Percentiles rank a stretch among this genome's conserved stretches.
Evolutionary conservation across 129 eudicot species (phyloP).

Genomic region (Centaurea solstitialis): DNA sequence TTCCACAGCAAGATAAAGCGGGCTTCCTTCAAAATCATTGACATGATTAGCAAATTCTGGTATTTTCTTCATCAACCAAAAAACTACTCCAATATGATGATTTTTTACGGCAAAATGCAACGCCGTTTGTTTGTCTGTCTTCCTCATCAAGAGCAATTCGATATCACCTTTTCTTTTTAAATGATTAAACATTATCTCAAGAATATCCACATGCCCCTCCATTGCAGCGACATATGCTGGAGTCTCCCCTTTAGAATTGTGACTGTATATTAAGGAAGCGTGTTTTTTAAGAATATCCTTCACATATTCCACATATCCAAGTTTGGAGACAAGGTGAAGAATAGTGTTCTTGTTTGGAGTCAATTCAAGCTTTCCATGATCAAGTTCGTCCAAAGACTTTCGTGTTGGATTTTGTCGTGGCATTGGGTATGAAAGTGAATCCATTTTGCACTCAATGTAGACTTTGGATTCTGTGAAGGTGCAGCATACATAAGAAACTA

Average conservation of each 20-base stretch:
- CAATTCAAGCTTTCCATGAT: neutral
- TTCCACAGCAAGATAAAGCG: conserved; percentile 34
- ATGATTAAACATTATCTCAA: neutral
- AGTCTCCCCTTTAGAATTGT: conserved; percentile 1
- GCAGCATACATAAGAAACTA: too few relatives aligned
- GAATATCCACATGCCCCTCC: neutral
- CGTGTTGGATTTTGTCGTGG: neutral
- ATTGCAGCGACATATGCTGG: conserved; percentile 23
- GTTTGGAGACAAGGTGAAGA: conserved; percentile 22
- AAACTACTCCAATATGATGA: neutral
- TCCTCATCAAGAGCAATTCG: neutral
- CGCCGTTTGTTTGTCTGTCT: neutral
- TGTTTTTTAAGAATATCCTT: neutral
- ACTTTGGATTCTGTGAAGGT: too few relatives aligned
- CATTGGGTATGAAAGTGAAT: neutral
- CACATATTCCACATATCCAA: neutral
- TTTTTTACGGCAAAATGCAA: conserved; percentile 19
- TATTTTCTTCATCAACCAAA: neutral
- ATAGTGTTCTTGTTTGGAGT: conserved; percentile 14
- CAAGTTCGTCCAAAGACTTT: neutral
- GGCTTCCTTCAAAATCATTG: conserved; percentile 25
- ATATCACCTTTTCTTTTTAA: neutral
- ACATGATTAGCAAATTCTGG: neutral
- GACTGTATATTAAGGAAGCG: neutral
- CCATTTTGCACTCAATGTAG: neutral